These are phyloP conservation scores for Nakaseomyces uthaithaninus DNA, from an alignment of 1,139 yeast genomes.

Conservation along the genomic window DNA sequence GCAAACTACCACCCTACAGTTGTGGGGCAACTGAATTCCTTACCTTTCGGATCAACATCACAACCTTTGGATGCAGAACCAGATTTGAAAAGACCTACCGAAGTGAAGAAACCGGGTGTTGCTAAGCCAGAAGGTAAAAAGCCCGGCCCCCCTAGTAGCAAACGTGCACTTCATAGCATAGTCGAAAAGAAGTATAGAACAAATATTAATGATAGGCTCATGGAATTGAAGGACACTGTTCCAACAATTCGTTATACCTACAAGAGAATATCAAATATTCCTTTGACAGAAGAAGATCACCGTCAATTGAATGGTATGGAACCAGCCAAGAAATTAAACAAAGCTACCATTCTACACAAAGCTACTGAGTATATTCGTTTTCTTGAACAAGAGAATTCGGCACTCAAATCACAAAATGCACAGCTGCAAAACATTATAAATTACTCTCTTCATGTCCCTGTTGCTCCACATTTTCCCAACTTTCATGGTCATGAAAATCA, in stretches of 20 bases:
- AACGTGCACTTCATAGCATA: constrained; percentile 58
- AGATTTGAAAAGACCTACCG: constrained; percentile 9
- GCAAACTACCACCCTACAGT: neutral
- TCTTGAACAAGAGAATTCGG: constrained; percentile 32
- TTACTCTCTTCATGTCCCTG: neutral
- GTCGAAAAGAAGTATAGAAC: constrained; percentile 71
- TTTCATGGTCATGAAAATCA: neutral
- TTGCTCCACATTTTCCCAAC: neutral
- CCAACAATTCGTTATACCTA: constrained; percentile 45
- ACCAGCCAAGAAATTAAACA: constrained; percentile 82
- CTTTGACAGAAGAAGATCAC: constrained; percentile 29
- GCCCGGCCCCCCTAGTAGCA: constrained; percentile 14
- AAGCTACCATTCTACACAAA: constrained; percentile 79
- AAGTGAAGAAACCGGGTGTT: neutral
- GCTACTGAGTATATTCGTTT: constrained; percentile 88
- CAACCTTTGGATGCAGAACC: neutral
- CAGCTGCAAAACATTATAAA: constrained; percentile 36
- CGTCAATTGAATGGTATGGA: constrained; percentile 65
- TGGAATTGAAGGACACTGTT: constrained; percentile 60
- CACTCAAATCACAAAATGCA: constrained; percentile 47
- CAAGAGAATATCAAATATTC: constrained; percentile 33
- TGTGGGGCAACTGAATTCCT: neutral
- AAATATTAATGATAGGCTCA: constrained; percentile 60
- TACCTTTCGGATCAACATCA: neutral
- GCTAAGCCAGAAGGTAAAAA: neutral